Conservation (phyloP, 1,139 yeast genomes). For the Candida tropicalis region DNA sequence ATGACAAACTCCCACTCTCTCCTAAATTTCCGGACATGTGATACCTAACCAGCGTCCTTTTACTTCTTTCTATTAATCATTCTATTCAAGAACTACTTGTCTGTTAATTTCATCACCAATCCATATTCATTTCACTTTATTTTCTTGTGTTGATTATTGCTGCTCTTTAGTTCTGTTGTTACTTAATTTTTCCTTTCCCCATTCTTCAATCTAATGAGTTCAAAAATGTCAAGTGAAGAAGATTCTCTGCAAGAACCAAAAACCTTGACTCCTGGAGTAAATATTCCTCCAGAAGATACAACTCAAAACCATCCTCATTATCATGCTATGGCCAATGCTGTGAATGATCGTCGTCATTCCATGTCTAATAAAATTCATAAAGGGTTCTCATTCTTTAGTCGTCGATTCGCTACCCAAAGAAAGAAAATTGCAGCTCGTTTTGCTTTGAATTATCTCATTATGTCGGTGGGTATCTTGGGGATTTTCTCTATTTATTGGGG, state of each 20-base stretch:
- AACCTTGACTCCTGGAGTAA: not conserved
- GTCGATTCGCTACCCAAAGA: slow-evolving; percentile 23
- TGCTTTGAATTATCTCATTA: slow-evolving; percentile 22
- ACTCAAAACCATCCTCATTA: not conserved
- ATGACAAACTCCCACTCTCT: not conserved
- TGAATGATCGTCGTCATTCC: not conserved
- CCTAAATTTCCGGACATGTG: not conserved
- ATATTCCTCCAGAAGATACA: not conserved
- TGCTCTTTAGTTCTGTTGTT: not conserved
- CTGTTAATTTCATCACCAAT: too few species aligned
- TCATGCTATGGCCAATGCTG: not conserved
- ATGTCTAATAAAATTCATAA: not conserved
- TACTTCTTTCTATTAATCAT: not conserved
- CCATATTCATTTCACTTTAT: not conserved
- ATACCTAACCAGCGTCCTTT: not conserved
- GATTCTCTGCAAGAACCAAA: slow-evolving; percentile 1
- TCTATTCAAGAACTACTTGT: too few species aligned
- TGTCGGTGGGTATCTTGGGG: slow-evolving; percentile 33
- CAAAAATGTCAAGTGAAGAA: slow-evolving; percentile 5
- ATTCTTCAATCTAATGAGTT: not conserved
- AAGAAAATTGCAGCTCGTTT: slow-evolving; percentile 20
- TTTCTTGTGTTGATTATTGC: not conserved
- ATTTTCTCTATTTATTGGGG: slow-evolving; percentile 50
- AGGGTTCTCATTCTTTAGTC: slow-evolving; percentile 9
- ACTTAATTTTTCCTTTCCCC: not conserved